phyloP scores from a whole-genome alignment of 352 stramenopile genomes.

The Pythium monospermum region DNA sequence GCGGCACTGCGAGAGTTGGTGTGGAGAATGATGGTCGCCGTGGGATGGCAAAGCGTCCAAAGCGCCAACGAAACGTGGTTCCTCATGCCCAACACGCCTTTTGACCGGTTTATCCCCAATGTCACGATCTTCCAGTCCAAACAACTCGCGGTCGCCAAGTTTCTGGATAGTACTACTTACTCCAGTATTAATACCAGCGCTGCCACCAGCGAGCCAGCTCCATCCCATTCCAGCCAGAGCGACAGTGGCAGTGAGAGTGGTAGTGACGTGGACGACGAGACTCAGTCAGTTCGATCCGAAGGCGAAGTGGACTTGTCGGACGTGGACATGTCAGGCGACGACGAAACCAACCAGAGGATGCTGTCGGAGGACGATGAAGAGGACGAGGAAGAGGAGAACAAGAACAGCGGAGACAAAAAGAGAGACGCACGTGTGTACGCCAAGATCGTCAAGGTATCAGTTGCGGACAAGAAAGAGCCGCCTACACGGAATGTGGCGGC shows the following conservation, averaged over 20 bases:
- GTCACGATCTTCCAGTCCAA: conserved; percentile 73
- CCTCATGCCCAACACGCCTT: conserved; percentile 57
- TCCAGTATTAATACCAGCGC: conserved; percentile 14
- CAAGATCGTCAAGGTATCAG: too few species aligned
- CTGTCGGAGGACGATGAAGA: conserved; percentile 13
- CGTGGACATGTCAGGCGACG: neutral
- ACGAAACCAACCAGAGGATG: conserved; percentile 25
- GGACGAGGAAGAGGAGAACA: conserved; percentile 13
- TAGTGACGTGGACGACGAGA: neutral
- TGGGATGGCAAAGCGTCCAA: conserved; percentile 56
- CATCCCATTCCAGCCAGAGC: neutral
- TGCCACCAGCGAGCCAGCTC: conserved; percentile 6
- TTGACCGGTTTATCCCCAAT: conserved; percentile 66
- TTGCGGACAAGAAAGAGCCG: too few species aligned
- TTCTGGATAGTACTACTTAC: too few species aligned
- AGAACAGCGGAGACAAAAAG: conserved; percentile 5
- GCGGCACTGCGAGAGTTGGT: conserved; percentile 45
- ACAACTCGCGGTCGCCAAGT: conserved; percentile 51
- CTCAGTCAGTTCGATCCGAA: too few species aligned
- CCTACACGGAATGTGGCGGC: neutral
- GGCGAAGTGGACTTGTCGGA: neutral
- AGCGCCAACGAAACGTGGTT: conserved; percentile 51
- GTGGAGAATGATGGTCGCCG: conserved; percentile 47
- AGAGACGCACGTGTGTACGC: too few species aligned
- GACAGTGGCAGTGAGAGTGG: neutral